These are phyloP conservation scores for Paraphaeosphaeria sporulosa DNA, from an alignment of 2,329 filamentous ascomycete species.

Conservation along the genomic window DNA sequence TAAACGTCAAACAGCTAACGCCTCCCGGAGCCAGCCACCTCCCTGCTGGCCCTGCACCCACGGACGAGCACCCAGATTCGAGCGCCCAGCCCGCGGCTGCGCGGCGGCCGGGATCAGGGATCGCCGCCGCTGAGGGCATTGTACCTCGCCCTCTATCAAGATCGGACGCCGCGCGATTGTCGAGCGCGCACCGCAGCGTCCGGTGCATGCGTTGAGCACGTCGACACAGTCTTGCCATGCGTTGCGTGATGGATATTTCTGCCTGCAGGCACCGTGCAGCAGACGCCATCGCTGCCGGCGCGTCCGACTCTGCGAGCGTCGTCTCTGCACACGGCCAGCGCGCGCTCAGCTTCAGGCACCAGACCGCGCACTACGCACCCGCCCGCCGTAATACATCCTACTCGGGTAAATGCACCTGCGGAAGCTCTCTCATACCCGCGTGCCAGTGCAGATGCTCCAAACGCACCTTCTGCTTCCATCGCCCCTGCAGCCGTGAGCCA, in stretches of 20 bases:
- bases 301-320: too few species aligned
- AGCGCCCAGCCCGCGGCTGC: slow-evolving; percentile 32
- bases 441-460: slow-evolving; percentile 18
- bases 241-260: too few species aligned
- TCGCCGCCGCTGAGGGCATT: slow-evolving; percentile 5
- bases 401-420: slow-evolving; percentile 34
- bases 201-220: too few species aligned
- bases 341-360: too few species aligned
- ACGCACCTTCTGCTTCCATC: slow-evolving; percentile 29
- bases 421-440: slow-evolving; percentile 15
- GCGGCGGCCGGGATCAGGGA: slow-evolving; percentile 35
- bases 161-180: not conserved
- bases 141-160: not conserved
- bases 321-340: too few species aligned
- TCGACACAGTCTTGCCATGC: too few species aligned
- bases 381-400: slow-evolving; percentile 15
- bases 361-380: too few species aligned
- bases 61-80: slow-evolving; percentile 39
- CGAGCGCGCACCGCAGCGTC: not conserved
- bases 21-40: slow-evolving; percentile 40
- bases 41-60: slow-evolving; percentile 38
- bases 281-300: too few species aligned
- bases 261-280: too few species aligned
- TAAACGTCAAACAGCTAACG: slow-evolving; percentile 50
- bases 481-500: slow-evolving; percentile 32